phyloP scores from a whole-genome alignment of 345 rosid species.

The Mallotus nudiflorus region DNA sequence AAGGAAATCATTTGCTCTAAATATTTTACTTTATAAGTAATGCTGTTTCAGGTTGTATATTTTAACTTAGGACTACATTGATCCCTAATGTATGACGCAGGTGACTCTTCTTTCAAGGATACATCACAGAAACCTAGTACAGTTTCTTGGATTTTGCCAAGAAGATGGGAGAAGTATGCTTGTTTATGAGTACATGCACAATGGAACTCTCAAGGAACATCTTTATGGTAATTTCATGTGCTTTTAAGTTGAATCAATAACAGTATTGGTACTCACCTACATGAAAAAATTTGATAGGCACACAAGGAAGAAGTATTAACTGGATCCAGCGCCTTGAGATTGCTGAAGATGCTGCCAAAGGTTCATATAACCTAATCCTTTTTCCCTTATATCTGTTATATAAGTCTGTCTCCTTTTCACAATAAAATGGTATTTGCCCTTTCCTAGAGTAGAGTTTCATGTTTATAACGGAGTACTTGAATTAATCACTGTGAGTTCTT shows the following conservation, averaged over 20 bases:
- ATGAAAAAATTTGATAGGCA: slow-evolving; percentile 41
- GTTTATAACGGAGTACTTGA: slow-evolving; percentile 5
- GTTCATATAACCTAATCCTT: slow-evolving; percentile 27
- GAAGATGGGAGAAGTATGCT: slow-evolving; percentile 87
- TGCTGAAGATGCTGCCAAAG: slow-evolving; percentile 97
- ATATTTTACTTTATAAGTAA: background rate
- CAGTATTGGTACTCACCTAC: slow-evolving; percentile 10
- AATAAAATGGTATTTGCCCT: background rate
- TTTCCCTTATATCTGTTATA: background rate
- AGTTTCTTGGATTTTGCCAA: slow-evolving; percentile 98
- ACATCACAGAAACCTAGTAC: slow-evolving; percentile 96
- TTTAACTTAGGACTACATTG: slow-evolving; percentile 15
- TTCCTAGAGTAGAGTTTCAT: background rate
- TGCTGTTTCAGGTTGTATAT: slow-evolving; percentile 1
- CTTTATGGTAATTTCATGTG: slow-evolving; percentile 65
- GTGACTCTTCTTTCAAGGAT: slow-evolving; percentile 96
- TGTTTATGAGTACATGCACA: slow-evolving; percentile 94
- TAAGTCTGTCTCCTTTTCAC: too few species aligned
- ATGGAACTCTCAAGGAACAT: slow-evolving; percentile 98
- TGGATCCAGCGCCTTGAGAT: slow-evolving; percentile 97
- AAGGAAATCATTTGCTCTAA: slow-evolving; percentile 4
- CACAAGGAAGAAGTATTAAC: slow-evolving; percentile 55
- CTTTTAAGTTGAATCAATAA: slow-evolving; percentile 3
- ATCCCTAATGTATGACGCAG: slow-evolving; percentile 37
- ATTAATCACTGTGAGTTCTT: slow-evolving; percentile 9